A percentile compares a stretch with the other conserved stretches of the same genome.
phyloP scores from a whole-genome alignment of 176 grass and related monocot species.

The Zoysia pacifica region DNA sequence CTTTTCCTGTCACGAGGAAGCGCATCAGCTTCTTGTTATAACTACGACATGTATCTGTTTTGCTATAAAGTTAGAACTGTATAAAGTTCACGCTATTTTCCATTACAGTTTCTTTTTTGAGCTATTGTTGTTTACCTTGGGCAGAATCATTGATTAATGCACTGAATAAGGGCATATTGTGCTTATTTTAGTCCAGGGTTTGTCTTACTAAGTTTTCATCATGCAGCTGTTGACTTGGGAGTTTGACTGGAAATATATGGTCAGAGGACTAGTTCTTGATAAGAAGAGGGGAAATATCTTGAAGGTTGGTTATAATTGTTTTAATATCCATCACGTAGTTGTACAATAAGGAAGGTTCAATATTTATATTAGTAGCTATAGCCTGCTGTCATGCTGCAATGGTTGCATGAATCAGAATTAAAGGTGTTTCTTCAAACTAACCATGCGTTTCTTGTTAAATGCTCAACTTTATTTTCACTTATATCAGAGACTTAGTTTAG shows the following conservation, averaged over 20 bases:
- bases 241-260: slow-evolving; percentile 99
- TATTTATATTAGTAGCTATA: slow-evolving; percentile 15
- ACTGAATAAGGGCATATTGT: slow-evolving; percentile 13
- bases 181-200: slow-evolving; percentile 26
- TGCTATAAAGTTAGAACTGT: slow-evolving; percentile 2
- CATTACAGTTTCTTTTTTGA: slow-evolving; percentile 8
- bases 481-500: not conserved
- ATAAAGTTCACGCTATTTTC: slow-evolving; percentile 27
- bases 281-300: slow-evolving; percentile 99
- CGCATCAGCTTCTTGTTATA: not conserved
- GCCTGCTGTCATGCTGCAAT: slow-evolving; percentile 1
- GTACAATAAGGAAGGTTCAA: not conserved
- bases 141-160: not conserved
- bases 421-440: slow-evolving; percentile 6
- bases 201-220: slow-evolving; percentile 40
- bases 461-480: not conserved
- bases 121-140: slow-evolving; percentile 35
- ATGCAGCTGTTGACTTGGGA: slow-evolving; percentile 84
- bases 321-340: slow-evolving; percentile 16
- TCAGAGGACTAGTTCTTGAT: slow-evolving; percentile 93
- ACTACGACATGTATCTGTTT: not conserved
- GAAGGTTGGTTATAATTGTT: slow-evolving; percentile 59
- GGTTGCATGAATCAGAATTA: slow-evolving; percentile 1
- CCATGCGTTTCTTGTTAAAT: not conserved
- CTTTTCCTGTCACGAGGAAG: not conserved